Evolutionary conservation across 257 asterid species (phyloP).

Genomic region (Forsythia suspensa): DNA sequence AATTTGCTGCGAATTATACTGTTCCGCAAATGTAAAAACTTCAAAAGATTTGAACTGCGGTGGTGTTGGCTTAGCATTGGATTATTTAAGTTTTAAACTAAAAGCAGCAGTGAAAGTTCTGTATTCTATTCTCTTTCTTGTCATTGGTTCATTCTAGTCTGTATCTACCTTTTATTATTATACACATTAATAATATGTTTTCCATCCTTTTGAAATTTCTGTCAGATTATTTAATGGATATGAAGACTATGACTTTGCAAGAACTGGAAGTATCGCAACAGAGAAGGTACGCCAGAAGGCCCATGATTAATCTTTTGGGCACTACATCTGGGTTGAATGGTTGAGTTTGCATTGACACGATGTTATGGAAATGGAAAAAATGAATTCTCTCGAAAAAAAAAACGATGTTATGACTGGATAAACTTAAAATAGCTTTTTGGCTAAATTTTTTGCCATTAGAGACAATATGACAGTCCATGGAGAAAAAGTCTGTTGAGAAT

Average conservation of each 20-base stretch:
- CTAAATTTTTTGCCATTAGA: not conserved
- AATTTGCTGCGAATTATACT: not conserved
- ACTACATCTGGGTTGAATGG: not conserved
- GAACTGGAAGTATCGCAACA: slow-evolving; percentile 79
- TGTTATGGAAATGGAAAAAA: slow-evolving; percentile 1
- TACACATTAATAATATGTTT: not conserved
- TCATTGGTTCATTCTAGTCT: not conserved
- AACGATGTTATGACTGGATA: not conserved
- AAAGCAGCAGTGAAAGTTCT: not conserved
- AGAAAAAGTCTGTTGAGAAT: not conserved
- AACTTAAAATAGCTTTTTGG: not conserved
- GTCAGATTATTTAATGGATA: slow-evolving; percentile 65
- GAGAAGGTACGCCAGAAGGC: slow-evolving; percentile 56
- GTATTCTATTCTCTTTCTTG: not conserved
- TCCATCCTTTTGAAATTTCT: slow-evolving; percentile 1
- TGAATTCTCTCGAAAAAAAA: not conserved
- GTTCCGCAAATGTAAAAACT: not conserved
- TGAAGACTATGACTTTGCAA: slow-evolving; percentile 89
- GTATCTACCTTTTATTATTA: not conserved
- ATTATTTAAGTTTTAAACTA: not conserved
- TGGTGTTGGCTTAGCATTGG: not conserved
- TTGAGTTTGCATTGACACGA: not conserved
- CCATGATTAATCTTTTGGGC: not conserved
- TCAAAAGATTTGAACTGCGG: not conserved
- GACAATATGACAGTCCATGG: not conserved